A percentile compares a stretch with the other conserved stretches of the same genome.
Conservation (phyloP, 1,284 basidiomycete species). For the Hymenochaete sp. region DNA sequence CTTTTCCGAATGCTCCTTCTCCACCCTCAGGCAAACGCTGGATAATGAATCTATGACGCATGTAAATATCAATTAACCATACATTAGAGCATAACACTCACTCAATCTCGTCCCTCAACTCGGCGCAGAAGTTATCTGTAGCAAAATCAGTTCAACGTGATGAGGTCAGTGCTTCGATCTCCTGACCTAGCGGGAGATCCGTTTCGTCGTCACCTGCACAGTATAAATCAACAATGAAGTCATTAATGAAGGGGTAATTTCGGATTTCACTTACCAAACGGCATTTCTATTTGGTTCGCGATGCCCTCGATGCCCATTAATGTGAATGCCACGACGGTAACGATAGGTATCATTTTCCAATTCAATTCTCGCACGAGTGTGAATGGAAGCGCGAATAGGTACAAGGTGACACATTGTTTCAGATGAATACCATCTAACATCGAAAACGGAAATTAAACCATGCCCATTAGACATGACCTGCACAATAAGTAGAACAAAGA, state of each 20-base stretch:
- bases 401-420: conserved; percentile 87
- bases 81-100: conserved; percentile 32
- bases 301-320: conserved; percentile 93
- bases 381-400: conserved; percentile 80
- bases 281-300: conserved; percentile 87
- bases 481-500: too few relatives aligned
- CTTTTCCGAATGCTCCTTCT: conserved; percentile 52
- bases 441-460: too few relatives aligned
- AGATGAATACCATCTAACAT: conserved; percentile 73
- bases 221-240: background rate
- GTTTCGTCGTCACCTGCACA: conserved; percentile 47
- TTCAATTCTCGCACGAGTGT: conserved; percentile 71
- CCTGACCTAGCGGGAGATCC: conserved; percentile 63
- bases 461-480: too few relatives aligned
- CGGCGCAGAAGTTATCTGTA: conserved; percentile 73
- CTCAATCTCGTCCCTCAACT: conserved; percentile 79
- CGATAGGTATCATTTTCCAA: conserved; percentile 77
- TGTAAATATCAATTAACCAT: conserved; percentile 6
- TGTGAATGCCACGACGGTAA: conserved; percentile 78
- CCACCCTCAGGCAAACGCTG: conserved; percentile 72
- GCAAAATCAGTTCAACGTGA: conserved; percentile 18
- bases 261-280: conserved; percentile 50
- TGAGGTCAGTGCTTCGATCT: conserved; percentile 7
- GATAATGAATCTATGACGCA: conserved; percentile 55
- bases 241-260: conserved; percentile 2